Evolutionary conservation across 768 basidiomycete species (phyloP).

Genomic region (Trametes meyenii): DNA sequence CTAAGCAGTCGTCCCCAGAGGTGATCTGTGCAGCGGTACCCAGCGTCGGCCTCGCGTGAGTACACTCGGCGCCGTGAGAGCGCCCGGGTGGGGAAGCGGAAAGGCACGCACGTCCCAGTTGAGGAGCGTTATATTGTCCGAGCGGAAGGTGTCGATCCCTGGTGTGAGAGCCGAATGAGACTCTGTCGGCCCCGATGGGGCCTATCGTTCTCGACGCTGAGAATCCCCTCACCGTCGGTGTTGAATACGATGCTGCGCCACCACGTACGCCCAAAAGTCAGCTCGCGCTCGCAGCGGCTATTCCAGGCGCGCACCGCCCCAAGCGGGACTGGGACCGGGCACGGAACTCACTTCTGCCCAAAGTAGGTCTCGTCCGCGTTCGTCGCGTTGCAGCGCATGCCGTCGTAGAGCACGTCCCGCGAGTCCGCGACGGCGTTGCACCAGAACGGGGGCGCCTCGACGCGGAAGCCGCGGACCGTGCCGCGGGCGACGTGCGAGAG

Average conservation of each 20-base stretch:
- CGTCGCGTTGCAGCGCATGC: slow-evolving; percentile 59
- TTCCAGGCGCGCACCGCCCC: no score
- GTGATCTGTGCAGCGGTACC: slow-evolving; percentile 39
- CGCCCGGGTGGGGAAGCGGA: not conserved
- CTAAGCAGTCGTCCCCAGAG: slow-evolving; percentile 66
- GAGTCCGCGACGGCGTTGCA: slow-evolving; percentile 57
- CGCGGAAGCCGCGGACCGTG: slow-evolving; percentile 49
- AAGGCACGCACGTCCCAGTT: slow-evolving; percentile 51
- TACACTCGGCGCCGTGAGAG: not conserved
- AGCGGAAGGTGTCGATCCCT: slow-evolving; percentile 61
- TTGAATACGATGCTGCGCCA: slow-evolving; percentile 53
- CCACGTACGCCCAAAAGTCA: not conserved
- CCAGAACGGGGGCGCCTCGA: slow-evolving; percentile 63
- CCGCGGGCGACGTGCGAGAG: slow-evolving; percentile 48
- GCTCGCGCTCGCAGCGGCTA: no score
- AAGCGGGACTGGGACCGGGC: not conserved
- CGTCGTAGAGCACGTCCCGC: slow-evolving; percentile 53
- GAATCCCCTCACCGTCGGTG: slow-evolving; percentile 51
- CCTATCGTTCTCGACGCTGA: not conserved
- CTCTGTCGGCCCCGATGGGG: not conserved
- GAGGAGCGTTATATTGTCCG: slow-evolving; percentile 47
- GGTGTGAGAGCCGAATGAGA: not conserved
- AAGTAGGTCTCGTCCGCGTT: slow-evolving; percentile 53
- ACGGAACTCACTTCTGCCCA: slow-evolving; percentile 50
- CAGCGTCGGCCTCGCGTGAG: not conserved